Conservation (phyloP, 208 protist genomes). For the Leishmania major region DNA sequence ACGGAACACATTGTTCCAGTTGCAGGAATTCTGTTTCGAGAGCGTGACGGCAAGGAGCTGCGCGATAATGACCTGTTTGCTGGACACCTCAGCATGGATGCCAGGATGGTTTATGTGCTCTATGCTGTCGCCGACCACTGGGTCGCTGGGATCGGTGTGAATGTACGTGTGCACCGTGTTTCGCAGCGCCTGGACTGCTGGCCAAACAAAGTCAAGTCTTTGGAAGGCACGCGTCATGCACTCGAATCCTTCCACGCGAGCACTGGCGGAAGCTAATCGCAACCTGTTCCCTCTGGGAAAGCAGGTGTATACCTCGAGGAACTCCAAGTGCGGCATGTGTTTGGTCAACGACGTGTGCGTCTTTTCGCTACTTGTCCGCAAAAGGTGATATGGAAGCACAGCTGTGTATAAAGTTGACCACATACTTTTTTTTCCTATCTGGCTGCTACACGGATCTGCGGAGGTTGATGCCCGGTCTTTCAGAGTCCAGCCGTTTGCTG, state of each 20-base stretch:
- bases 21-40: slow-evolving; percentile 51
- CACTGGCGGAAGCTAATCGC: slow-evolving; percentile 88
- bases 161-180: slow-evolving; percentile 95
- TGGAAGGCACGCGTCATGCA: slow-evolving; percentile 89
- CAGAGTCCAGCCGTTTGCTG: background rate
- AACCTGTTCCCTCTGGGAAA: slow-evolving; percentile 94
- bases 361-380: slow-evolving; percentile 15
- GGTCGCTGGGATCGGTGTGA: slow-evolving; percentile 90
- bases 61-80: slow-evolving; percentile 63
- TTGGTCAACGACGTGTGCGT: slow-evolving; percentile 57
- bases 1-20: slow-evolving; percentile 75
- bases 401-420: background rate
- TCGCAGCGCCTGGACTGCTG: slow-evolving; percentile 88
- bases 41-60: slow-evolving; percentile 73
- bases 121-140: slow-evolving; percentile 53
- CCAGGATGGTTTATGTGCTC: slow-evolving; percentile 94
- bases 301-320: slow-evolving; percentile 71
- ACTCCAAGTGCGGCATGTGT: slow-evolving; percentile 69
- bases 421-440: background rate
- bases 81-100: slow-evolving; percentile 89
- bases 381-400: background rate
- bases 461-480: background rate
- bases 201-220: slow-evolving; percentile 56
- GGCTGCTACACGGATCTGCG: background rate
- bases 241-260: slow-evolving; percentile 87